These are phyloP conservation scores for Eucalyptus guilfoylei DNA, from an alignment of 345 rosid genomes.

Conservation along the genomic window DNA sequence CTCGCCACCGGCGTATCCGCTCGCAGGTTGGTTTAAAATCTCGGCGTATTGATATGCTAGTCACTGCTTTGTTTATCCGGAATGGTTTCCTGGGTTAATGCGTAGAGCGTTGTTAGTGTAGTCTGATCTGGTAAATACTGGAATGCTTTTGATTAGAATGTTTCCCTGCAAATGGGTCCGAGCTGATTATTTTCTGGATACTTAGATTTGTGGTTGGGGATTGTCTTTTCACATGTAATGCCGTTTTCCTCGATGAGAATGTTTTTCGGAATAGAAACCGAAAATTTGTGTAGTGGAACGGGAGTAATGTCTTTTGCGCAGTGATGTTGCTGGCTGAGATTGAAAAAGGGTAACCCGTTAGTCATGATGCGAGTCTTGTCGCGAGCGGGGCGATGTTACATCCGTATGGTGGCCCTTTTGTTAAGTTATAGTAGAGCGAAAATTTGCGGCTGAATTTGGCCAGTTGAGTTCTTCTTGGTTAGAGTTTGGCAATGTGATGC, in stretches of 20 bases:
- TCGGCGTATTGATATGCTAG: neutral
- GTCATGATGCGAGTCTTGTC: neutral
- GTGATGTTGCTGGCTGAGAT: neutral
- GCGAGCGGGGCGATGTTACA: neutral
- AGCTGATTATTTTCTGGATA: neutral
- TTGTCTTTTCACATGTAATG: neutral
- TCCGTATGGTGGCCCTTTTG: neutral
- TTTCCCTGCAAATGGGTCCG: neutral
- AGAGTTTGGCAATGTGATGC: neutral
- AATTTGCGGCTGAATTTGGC: neutral
- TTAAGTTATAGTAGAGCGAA: neutral
- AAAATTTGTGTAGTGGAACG: neutral
- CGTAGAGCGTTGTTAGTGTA: neutral
- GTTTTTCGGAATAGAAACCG: neutral
- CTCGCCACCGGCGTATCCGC: conserved; percentile 31
- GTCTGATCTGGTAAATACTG: neutral
- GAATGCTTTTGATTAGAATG: neutral
- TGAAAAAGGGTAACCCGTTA: neutral
- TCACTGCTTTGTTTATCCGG: neutral
- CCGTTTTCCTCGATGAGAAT: neutral
- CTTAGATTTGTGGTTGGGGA: neutral
- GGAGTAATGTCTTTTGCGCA: neutral
- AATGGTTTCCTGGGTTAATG: neutral
- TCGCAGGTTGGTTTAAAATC: conserved; percentile 5
- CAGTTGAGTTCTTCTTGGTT: neutral